These are phyloP conservation scores for Kodamaea kaohsiungensis DNA, from an alignment of 805 yeast genomes.

Conservation along the genomic window DNA sequence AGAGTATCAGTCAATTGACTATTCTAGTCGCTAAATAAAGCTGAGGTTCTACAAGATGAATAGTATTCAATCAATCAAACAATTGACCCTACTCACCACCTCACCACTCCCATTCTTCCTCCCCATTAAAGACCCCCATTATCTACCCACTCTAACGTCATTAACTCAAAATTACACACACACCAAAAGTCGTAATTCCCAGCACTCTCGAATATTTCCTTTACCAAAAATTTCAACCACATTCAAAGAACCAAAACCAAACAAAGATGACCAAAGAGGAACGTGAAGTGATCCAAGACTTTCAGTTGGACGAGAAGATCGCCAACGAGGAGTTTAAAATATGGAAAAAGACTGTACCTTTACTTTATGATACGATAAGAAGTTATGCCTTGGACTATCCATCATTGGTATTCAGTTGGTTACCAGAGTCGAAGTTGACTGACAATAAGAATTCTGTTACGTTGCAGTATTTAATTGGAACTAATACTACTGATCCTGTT, in stretches of 20 bases:
- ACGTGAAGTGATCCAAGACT: constrained; percentile 41
- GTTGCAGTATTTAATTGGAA: constrained; percentile 48
- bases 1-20: too few relatives aligned
- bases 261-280: constrained; percentile 28
- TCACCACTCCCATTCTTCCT: background rate
- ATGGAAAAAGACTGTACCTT: constrained; percentile 85
- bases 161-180: background rate
- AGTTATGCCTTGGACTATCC: constrained; percentile 73
- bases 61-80: too few relatives aligned
- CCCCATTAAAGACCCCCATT: background rate
- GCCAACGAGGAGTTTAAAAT: constrained; percentile 72
- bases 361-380: constrained; percentile 71
- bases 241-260: background rate
- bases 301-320: constrained; percentile 59
- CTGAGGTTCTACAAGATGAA: too few relatives aligned
- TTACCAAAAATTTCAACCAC: constrained; percentile 2
- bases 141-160: background rate
- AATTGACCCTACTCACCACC: background rate
- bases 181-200: background rate
- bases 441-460: constrained; percentile 27
- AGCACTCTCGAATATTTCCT: background rate
- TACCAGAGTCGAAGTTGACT: constrained; percentile 40
- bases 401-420: constrained; percentile 67
- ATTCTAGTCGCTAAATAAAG: too few relatives aligned
- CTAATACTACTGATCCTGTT: constrained; percentile 42